phyloP scores from a whole-genome alignment of 2,329 filamentous ascomycete species.

The Ilyonectria destructans region DNA sequence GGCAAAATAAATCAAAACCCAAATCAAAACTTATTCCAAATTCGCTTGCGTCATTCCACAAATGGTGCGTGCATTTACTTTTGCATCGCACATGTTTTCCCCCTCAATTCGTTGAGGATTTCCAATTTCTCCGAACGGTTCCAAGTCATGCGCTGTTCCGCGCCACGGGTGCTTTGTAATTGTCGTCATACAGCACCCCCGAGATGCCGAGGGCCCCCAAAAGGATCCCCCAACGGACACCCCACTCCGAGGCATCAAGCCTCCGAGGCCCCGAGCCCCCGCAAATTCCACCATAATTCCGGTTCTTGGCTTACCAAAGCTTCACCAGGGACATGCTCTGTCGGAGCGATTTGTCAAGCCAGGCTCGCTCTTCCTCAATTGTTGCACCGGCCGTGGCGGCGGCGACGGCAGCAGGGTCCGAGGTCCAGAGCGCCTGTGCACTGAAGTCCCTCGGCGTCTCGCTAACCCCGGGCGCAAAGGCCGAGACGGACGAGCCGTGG shows the following conservation, averaged over 20 bases:
- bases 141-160: slow-evolving; percentile 4
- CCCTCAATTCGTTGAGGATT: not conserved
- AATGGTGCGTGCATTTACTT: slow-evolving; percentile 18
- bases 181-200: slow-evolving; percentile 11
- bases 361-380: slow-evolving; percentile 39
- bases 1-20: slow-evolving; percentile 7
- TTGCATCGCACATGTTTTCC: slow-evolving; percentile 10
- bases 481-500: slow-evolving; percentile 42
- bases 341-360: slow-evolving; percentile 47
- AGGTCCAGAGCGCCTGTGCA: slow-evolving; percentile 45
- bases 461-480: slow-evolving; percentile 43
- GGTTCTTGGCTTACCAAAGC: slow-evolving; percentile 35
- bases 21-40: slow-evolving; percentile 9
- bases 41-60: slow-evolving; percentile 22
- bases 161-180: slow-evolving; percentile 9
- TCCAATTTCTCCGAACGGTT: slow-evolving; percentile 3
- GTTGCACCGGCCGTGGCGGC: slow-evolving; percentile 30
- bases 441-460: slow-evolving; percentile 49
- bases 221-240: not conserved
- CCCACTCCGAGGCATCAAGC: not conserved
- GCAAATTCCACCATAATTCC: not conserved
- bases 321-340: slow-evolving; percentile 44
- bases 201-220: slow-evolving; percentile 5
- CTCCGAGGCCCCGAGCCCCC: not conserved
- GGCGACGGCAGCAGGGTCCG: slow-evolving; percentile 25